A percentile compares a stretch with the other conserved stretches of the same genome.
Conservation (phyloP, 2,329 filamentous ascomycete species). For the Talaromyces sp. region DNA sequence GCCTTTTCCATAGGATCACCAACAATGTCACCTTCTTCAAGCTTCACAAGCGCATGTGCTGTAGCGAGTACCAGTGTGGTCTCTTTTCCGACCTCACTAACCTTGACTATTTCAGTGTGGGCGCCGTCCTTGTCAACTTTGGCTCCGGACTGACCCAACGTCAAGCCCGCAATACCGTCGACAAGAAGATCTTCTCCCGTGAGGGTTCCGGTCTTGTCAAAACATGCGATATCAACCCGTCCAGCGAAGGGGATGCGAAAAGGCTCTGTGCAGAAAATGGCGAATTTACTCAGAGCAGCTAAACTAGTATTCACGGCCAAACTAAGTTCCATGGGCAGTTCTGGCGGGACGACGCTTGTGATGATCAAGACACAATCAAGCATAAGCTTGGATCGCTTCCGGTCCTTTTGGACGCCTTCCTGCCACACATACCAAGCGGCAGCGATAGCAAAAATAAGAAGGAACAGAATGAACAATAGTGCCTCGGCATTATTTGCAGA, state of each 20-base stretch:
- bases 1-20: slow-evolving; percentile 99
- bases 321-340: slow-evolving; percentile 96
- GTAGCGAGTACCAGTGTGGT: slow-evolving; percentile 92
- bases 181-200: slow-evolving; percentile 96
- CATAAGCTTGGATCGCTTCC: slow-evolving; percentile 94
- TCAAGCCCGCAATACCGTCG: slow-evolving; percentile 88
- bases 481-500: slow-evolving; percentile 98
- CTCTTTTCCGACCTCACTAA: slow-evolving; percentile 66
- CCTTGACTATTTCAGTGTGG: slow-evolving; percentile 69
- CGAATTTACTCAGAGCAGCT: slow-evolving; percentile 86
- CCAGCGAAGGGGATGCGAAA: slow-evolving; percentile 97
- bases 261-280: slow-evolving; percentile 97
- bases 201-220: slow-evolving; percentile 96
- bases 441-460: slow-evolving; percentile 91
- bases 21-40: slow-evolving; percentile 95
- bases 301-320: slow-evolving; percentile 96
- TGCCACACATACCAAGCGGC: slow-evolving; percentile 99
- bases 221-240: slow-evolving; percentile 92
- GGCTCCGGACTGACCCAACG: slow-evolving; percentile 62
- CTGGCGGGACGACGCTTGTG: slow-evolving; percentile 96
- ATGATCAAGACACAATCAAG: slow-evolving; percentile 97
- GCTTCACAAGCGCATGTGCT: slow-evolving; percentile 88
- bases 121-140: slow-evolving; percentile 72
- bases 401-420: slow-evolving; percentile 87
- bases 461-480: slow-evolving; percentile 93